Conservation (phyloP, 2,329 filamentous ascomycete species). For the Monosporascus sp. region DNA sequence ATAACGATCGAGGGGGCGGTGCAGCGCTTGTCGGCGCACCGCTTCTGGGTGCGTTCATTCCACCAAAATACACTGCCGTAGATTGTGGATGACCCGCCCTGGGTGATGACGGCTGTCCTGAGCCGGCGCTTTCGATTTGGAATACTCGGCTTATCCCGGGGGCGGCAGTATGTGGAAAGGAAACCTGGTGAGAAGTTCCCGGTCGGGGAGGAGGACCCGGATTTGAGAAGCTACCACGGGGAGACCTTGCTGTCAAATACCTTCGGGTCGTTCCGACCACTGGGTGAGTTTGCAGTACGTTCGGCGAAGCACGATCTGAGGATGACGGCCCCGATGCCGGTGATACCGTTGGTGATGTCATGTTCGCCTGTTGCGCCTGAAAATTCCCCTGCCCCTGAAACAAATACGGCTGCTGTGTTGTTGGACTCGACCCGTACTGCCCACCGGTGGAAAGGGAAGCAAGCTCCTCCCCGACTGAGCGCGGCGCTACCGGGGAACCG, state of each 20-base stretch:
- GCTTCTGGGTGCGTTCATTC: constrained; percentile 11
- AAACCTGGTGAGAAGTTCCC: constrained; percentile 23
- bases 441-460: constrained; percentile 11
- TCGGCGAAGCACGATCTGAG: constrained; percentile 27
- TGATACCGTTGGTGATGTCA: constrained; percentile 11
- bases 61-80: constrained; percentile 20
- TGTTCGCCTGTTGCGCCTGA: constrained; percentile 15
- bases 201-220: constrained; percentile 24
- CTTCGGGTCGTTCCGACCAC: constrained; percentile 33
- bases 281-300: constrained; percentile 22
- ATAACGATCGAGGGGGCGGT: constrained; percentile 18
- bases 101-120: constrained; percentile 14
- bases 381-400: constrained; percentile 16
- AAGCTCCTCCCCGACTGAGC: constrained; percentile 9
- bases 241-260: constrained; percentile 54
- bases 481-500: constrained; percentile 6
- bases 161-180: constrained; percentile 13
- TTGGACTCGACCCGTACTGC: constrained; percentile 19
- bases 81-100: constrained; percentile 15
- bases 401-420: constrained; percentile 14
- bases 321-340: constrained; percentile 20
- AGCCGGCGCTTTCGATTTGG: constrained; percentile 10
- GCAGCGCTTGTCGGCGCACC: constrained; percentile 15
- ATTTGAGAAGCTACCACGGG: constrained; percentile 46
- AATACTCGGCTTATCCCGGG: constrained; percentile 12